phyloP scores from a whole-genome alignment of 768 basidiomycete species.

The Fomitopsis serialis region DNA sequence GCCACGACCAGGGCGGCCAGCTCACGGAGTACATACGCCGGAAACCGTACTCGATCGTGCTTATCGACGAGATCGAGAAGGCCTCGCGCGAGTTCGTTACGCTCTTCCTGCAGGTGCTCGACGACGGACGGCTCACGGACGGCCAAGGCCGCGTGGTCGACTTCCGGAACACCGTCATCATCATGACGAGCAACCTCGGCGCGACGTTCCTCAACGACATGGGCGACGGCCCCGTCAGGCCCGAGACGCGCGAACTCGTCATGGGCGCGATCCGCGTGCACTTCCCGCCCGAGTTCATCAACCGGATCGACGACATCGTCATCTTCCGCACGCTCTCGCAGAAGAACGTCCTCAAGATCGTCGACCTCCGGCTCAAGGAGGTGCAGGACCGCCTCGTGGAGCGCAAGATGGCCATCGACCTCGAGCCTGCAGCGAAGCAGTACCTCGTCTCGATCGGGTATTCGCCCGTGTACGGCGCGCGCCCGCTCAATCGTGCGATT shows the following conservation, averaged over 20 bases:
- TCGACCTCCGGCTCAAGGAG: conserved; percentile 84
- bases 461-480: conserved; percentile 82
- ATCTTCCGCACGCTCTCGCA: conserved; percentile 81
- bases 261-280: conserved; percentile 76
- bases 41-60: conserved; percentile 82
- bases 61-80: conserved; percentile 91
- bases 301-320: conserved; percentile 83
- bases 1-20: conserved; percentile 86
- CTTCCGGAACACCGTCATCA: conserved; percentile 89
- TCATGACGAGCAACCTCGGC: conserved; percentile 92
- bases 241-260: conserved; percentile 58
- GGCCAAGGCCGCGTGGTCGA: conserved; percentile 87
- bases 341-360: conserved; percentile 74
- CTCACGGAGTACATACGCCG: conserved; percentile 91
- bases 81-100: conserved; percentile 73
- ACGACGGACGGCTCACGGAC: conserved; percentile 89
- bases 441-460: conserved; percentile 76
- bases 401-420: conserved; percentile 73
- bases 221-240: conserved; percentile 62
- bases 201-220: conserved; percentile 72
- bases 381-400: conserved; percentile 75
- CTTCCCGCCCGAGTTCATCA: conserved; percentile 92
- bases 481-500: conserved; percentile 87
- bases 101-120: conserved; percentile 78
- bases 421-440: conserved; percentile 72